Conservation (phyloP, 345 rosid species). For the Luvunga scandens region DNA sequence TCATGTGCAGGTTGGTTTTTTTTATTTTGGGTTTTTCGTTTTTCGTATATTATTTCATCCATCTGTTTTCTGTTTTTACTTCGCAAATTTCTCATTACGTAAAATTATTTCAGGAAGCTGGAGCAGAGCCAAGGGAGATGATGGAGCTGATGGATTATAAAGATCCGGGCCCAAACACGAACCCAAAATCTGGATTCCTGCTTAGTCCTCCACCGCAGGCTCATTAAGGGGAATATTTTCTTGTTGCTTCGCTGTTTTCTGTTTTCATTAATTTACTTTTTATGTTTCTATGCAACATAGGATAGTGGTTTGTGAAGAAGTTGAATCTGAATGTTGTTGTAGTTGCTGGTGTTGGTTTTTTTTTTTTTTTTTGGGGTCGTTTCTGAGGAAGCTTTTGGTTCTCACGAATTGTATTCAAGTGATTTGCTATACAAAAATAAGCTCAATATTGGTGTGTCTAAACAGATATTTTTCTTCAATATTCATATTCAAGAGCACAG, state of each 20-base stretch:
- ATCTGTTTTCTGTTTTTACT: neutral
- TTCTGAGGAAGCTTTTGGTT: neutral
- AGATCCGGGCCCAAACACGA: conserved; percentile 44
- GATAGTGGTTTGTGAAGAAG: neutral
- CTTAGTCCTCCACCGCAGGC: conserved; percentile 39
- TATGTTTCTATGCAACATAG: neutral
- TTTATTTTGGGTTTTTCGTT: neutral
- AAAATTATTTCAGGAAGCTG: conserved; percentile 26
- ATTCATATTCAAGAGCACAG: neutral
- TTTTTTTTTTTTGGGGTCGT: neutral
- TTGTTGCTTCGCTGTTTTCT: neutral
- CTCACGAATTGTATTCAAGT: neutral
- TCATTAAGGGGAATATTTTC: neutral
- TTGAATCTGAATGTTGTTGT: neutral
- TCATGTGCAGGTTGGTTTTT: conserved; percentile 27
- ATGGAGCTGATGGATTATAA: conserved; percentile 45
- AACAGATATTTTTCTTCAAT: neutral
- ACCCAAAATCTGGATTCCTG: conserved; percentile 41
- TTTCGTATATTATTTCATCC: neutral
- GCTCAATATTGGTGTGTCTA: neutral
- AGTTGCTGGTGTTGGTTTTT: too few relatives aligned
- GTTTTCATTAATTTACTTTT: neutral
- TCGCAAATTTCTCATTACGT: neutral
- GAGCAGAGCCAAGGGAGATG: conserved; percentile 30
- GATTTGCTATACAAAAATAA: neutral